These are phyloP conservation scores for Endocalyx cinctus DNA, from an alignment of 2,329 filamentous ascomycete genomes.

Conservation along the genomic window DNA sequence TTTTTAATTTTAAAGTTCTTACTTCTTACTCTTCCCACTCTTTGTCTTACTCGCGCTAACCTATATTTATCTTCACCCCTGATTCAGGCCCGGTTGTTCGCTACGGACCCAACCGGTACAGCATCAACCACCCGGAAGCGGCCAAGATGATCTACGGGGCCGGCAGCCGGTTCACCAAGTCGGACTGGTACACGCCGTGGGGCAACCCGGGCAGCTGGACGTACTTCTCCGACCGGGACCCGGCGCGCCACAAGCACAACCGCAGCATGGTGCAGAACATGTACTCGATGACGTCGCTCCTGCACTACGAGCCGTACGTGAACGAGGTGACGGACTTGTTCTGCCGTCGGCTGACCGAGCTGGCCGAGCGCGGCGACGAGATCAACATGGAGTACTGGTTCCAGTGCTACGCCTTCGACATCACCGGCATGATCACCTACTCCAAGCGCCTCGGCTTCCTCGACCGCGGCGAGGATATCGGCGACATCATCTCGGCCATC, in stretches of 20 bases:
- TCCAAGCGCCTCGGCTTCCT: slow-evolving; percentile 31
- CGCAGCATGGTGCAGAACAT: slow-evolving; percentile 24
- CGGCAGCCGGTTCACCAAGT: slow-evolving; percentile 29
- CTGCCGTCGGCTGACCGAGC: slow-evolving; percentile 21
- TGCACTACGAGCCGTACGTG: slow-evolving; percentile 30
- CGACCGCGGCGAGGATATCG: slow-evolving; percentile 29
- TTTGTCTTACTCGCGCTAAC: too few species aligned
- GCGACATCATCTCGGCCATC: slow-evolving; percentile 20
- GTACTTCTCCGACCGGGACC: slow-evolving; percentile 26
- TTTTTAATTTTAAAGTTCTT: too few species aligned
- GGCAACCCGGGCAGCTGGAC: slow-evolving; percentile 13
- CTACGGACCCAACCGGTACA: slow-evolving; percentile 43
- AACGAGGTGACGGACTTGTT: slow-evolving; percentile 27
- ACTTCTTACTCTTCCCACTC: too few species aligned
- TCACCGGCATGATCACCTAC: slow-evolving; percentile 32
- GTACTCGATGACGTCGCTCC: slow-evolving; percentile 28
- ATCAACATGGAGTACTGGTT: slow-evolving; percentile 30
- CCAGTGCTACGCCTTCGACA: slow-evolving; percentile 37
- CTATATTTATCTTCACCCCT: slow-evolving; percentile 3
- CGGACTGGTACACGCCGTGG: slow-evolving; percentile 28
- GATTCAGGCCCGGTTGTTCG: slow-evolving; percentile 35
- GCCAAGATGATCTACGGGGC: slow-evolving; percentile 38
- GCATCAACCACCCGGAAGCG: slow-evolving; percentile 35
- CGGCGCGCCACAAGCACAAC: slow-evolving; percentile 20
- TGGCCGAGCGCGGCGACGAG: slow-evolving; percentile 11